Percentiles rank a stretch among this genome's conserved stretches.
phyloP scores from a whole-genome alignment of 208 protist genomes.

The Leishmania martiniquensis region DNA sequence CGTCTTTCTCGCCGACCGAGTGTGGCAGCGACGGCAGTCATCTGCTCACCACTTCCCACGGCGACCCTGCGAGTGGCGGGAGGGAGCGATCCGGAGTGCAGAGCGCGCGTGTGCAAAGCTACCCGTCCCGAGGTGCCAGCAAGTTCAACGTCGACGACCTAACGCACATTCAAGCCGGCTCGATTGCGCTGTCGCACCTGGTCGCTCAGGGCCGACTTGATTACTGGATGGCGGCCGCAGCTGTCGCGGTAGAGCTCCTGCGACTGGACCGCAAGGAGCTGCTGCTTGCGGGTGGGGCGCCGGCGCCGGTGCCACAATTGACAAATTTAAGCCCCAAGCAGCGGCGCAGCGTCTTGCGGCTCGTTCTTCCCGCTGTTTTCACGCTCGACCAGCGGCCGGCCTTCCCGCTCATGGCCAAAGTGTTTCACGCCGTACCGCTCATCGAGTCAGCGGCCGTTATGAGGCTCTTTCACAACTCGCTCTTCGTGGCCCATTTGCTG shows the following conservation, averaged over 20 bases:
- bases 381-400: slow-evolving; percentile 37
- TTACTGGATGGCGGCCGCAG: slow-evolving; percentile 35
- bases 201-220: slow-evolving; percentile 25
- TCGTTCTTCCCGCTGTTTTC: slow-evolving; percentile 53
- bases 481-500: slow-evolving; percentile 47
- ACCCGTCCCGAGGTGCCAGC: slow-evolving; percentile 12
- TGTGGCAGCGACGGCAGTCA: slow-evolving; percentile 13
- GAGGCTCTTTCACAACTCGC: slow-evolving; percentile 56
- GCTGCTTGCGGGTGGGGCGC: slow-evolving; percentile 2
- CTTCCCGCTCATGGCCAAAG: slow-evolving; percentile 46
- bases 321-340: slow-evolving; percentile 12
- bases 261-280: slow-evolving; percentile 28
- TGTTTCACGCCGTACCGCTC: slow-evolving; percentile 25
- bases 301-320: slow-evolving; percentile 11
- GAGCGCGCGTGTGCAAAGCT: slow-evolving; percentile 16
- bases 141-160: slow-evolving; percentile 31
- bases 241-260: slow-evolving; percentile 26
- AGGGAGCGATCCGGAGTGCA: slow-evolving; percentile 11
- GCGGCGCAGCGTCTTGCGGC: slow-evolving; percentile 19
- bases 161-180: slow-evolving; percentile 24
- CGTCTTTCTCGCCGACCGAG: slow-evolving; percentile 1
- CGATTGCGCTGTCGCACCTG: slow-evolving; percentile 36
- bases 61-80: background rate
- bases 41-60: slow-evolving; percentile 11
- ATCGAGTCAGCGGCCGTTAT: slow-evolving; percentile 23